Conservation (phyloP, 371 early-diverging fungal genomes). For the Lichtheimia hyalospora region DNA sequence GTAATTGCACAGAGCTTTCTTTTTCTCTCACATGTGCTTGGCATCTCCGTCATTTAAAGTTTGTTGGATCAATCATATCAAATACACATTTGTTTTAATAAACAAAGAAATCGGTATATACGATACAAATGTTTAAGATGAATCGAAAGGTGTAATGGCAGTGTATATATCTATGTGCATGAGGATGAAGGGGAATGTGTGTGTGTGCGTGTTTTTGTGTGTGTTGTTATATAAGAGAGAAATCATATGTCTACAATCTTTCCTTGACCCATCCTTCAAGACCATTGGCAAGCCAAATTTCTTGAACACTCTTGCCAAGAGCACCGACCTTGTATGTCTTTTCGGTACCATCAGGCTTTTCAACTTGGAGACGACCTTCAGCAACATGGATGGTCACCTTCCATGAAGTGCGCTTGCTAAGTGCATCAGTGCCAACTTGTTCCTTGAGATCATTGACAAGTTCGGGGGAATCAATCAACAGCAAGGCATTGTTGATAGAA, state of each 20-base stretch:
- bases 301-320: slow-evolving; percentile 91
- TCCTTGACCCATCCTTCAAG: slow-evolving; percentile 90
- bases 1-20: too few species aligned
- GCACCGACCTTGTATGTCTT: slow-evolving; percentile 62
- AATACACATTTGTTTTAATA: too few species aligned
- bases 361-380: slow-evolving; percentile 56
- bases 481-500: slow-evolving; percentile 93
- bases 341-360: slow-evolving; percentile 38
- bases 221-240: neutral
- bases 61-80: too few species aligned
- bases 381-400: slow-evolving; percentile 57
- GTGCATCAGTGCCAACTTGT: slow-evolving; percentile 35
- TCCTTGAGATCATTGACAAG: slow-evolving; percentile 71
- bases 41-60: too few species aligned
- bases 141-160: neutral
- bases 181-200: neutral
- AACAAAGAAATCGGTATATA: too few species aligned
- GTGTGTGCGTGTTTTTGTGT: too few species aligned
- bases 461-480: slow-evolving; percentile 85
- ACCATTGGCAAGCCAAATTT: slow-evolving; percentile 88
- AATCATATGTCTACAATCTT: slow-evolving; percentile 27
- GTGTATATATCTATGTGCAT: neutral
- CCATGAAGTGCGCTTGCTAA: slow-evolving; percentile 79
- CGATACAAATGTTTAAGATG: neutral
- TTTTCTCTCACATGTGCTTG: too few species aligned